phyloP scores from a whole-genome alignment of 2,329 filamentous ascomycete genomes.

The Penicillium polonicum region DNA sequence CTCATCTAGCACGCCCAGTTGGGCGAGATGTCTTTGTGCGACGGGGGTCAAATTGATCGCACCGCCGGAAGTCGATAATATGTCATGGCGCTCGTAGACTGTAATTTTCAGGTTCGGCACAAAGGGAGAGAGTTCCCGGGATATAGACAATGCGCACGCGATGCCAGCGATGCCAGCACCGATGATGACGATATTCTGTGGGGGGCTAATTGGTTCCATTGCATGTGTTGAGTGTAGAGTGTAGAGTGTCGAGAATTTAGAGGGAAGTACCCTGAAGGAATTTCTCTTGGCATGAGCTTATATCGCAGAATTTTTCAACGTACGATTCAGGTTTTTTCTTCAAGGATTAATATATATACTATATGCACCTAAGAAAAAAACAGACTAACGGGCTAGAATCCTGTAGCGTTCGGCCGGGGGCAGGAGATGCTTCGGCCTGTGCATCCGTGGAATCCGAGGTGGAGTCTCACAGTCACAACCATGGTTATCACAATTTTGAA shows the following conservation, averaged over 20 bases:
- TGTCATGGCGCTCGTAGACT: conserved; percentile 42
- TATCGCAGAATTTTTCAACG: not conserved
- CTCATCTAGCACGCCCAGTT: conserved; percentile 42
- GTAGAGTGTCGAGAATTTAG: not conserved
- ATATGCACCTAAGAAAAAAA: not conserved
- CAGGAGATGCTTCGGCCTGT: conserved; percentile 24
- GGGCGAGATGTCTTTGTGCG: conserved; percentile 44
- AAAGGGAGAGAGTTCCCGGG: conserved; percentile 34
- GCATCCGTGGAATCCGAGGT: conserved; percentile 16
- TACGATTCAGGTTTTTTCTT: not conserved
- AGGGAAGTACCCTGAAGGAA: not conserved
- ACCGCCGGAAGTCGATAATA: conserved; percentile 45
- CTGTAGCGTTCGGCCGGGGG: conserved; percentile 20
- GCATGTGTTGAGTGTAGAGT: not conserved
- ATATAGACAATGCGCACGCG: conserved; percentile 33
- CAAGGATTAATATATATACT: not conserved
- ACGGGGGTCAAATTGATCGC: conserved; percentile 48
- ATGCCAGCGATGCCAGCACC: conserved; percentile 40
- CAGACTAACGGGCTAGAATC: conserved; percentile 4
- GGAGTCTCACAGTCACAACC: conserved; percentile 8
- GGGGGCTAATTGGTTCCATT: conserved; percentile 18
- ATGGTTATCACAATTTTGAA: not conserved
- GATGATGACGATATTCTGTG: conserved; percentile 33
- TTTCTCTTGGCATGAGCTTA: conserved; percentile 2
- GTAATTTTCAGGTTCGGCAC: conserved; percentile 38